Conservation (phyloP, 164 flowering plant genomes). For the Dillenia turbinata region DNA sequence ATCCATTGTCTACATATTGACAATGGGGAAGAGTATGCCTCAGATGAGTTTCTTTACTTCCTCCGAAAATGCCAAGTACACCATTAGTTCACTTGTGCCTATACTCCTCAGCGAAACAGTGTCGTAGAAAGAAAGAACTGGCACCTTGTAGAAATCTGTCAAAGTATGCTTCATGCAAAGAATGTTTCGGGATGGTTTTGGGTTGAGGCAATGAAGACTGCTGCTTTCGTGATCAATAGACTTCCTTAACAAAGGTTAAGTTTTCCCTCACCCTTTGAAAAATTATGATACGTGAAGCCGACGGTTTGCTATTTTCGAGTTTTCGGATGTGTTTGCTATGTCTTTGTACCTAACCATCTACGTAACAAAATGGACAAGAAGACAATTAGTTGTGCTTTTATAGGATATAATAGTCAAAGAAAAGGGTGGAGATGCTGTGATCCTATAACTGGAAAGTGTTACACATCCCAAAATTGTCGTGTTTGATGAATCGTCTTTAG, state of each 20-base stretch:
- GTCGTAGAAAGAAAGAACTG: constrained; percentile 8
- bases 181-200: constrained; percentile 16
- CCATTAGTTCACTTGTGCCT: constrained; percentile 10
- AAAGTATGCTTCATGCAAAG: constrained; percentile 17
- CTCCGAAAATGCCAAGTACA: neutral
- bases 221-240: constrained; percentile 8
- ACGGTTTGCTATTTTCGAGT: neutral
- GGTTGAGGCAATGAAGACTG: constrained; percentile 11
- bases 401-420: too few species aligned
- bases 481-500: too few species aligned
- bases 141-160: constrained; percentile 5
- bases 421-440: too few species aligned
- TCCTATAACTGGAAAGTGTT: too few species aligned
- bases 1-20: constrained; percentile 8
- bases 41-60: constrained; percentile 2
- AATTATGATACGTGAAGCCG: neutral
- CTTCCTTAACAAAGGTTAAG: constrained; percentile 15
- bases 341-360: too few species aligned
- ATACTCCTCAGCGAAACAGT: constrained; percentile 16
- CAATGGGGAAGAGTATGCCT: constrained; percentile 15
- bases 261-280: neutral
- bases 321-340: neutral
- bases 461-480: too few species aligned
- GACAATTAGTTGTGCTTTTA: too few species aligned
- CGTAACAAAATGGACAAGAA: too few species aligned